A percentile compares a stretch with the other conserved stretches of the same genome.
phyloP scores from a whole-genome alignment of 176 grass and related monocot genomes.

The Elaeis guineensis region DNA sequence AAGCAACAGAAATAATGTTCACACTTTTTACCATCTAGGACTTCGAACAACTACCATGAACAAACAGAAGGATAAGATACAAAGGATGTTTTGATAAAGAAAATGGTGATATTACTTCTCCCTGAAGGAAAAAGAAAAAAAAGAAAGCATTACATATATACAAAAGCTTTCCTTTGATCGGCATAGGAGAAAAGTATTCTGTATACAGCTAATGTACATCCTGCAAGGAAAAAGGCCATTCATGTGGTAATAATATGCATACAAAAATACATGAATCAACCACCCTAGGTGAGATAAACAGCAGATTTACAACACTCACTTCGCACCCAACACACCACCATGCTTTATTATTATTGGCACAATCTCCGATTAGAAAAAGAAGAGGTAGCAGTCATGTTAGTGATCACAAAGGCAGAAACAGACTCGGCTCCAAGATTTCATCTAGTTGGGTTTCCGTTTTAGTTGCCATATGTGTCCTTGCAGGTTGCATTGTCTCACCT shows the following conservation, averaged over 20 bases:
- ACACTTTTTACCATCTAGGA: too few relatives aligned
- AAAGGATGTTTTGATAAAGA: too few relatives aligned
- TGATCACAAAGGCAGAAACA: background rate
- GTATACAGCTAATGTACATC: slow-evolving; percentile 35
- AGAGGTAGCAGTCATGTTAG: background rate
- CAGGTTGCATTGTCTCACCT: slow-evolving; percentile 85
- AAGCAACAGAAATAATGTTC: too few relatives aligned
- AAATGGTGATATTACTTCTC: too few relatives aligned
- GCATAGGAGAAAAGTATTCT: slow-evolving; percentile 26
- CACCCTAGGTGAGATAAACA: slow-evolving; percentile 10
- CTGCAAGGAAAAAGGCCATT: slow-evolving; percentile 31
- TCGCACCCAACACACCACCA: background rate
- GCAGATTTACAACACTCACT: background rate
- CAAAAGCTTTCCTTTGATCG: slow-evolving; percentile 58
- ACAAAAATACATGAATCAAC: slow-evolving; percentile 64
- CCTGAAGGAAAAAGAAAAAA: too few relatives aligned
- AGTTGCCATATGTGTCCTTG: slow-evolving; percentile 71
- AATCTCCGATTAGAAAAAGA: slow-evolving; percentile 32
- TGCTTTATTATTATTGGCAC: slow-evolving; percentile 22
- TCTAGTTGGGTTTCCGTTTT: slow-evolving; percentile 28
- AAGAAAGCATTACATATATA: slow-evolving; percentile 23
- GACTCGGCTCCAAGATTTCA: slow-evolving; percentile 33
- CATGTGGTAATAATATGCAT: slow-evolving; percentile 42
- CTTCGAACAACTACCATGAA: too few relatives aligned
- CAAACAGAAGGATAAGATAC: too few relatives aligned